Evolutionary conservation across 2,329 filamentous ascomycete genomes (phyloP).

Genomic region (Arachnomyces sp.): DNA sequence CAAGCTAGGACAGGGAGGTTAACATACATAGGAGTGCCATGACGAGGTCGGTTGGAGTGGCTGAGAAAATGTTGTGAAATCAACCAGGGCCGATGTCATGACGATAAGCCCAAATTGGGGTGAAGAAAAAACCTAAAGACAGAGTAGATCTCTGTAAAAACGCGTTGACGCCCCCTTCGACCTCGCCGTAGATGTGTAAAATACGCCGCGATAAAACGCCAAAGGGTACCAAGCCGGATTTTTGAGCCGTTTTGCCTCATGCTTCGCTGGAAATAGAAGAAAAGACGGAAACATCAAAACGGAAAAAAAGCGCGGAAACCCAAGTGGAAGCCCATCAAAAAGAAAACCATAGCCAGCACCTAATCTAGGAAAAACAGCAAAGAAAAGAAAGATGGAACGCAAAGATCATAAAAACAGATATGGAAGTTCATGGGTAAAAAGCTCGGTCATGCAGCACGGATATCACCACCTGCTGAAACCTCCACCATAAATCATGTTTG

Average conservation of each 20-base stretch:
- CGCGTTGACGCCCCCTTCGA: constrained; percentile 27
- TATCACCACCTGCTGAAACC: constrained; percentile 61
- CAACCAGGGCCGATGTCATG: constrained; percentile 30
- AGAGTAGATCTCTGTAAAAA: constrained; percentile 28
- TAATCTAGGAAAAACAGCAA: constrained; percentile 12
- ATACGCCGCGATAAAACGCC: constrained; percentile 29
- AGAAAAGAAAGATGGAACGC: constrained; percentile 11
- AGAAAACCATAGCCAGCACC: constrained; percentile 15
- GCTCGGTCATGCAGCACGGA: constrained; percentile 8
- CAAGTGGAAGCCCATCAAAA: constrained; percentile 12
- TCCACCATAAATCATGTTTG: constrained; percentile 72
- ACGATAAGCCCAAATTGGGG: constrained; percentile 21
- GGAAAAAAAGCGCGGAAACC: constrained; percentile 5
- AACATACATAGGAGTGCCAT: constrained; percentile 42
- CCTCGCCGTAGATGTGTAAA: constrained; percentile 17
- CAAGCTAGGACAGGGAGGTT: constrained; percentile 41
- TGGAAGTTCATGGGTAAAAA: constrained; percentile 1
- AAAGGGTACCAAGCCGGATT: constrained; percentile 25
- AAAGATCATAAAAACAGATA: constrained; percentile 7
- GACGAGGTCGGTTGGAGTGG: constrained; percentile 25
- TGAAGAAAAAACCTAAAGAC: constrained; percentile 20
- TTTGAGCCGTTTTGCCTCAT: constrained; percentile 28
- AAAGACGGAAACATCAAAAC: constrained; percentile 18
- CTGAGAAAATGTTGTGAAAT: constrained; percentile 27
- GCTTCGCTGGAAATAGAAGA: constrained; percentile 24